Evolutionary conservation across 352 stramenopile genomes (phyloP).

Genomic region (Chrysophaeum taylorii): DNA sequence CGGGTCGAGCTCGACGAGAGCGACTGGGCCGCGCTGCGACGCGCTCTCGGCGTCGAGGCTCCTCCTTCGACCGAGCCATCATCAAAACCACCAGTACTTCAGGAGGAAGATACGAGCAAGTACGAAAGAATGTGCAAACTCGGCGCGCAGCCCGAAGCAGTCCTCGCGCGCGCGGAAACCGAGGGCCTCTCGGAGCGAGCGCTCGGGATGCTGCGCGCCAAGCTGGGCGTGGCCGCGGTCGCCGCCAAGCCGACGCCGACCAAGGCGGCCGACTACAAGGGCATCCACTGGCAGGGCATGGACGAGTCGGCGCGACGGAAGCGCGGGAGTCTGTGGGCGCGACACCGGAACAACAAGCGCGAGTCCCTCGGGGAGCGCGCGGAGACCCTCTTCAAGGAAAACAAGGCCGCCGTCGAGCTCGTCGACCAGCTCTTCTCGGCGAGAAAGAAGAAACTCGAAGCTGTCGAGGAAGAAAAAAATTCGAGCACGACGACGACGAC

Average conservation of each 20-base stretch:
- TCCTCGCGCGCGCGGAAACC: background rate
- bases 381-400: background rate
- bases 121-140: background rate
- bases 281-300: conserved; percentile 2
- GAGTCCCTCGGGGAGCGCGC: conserved; percentile 2
- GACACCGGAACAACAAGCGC: background rate
- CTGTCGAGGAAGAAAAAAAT: background rate
- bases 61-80: too few species aligned
- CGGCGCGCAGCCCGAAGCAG: background rate
- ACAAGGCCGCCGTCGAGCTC: background rate
- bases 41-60: too few species aligned
- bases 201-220: background rate
- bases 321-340: background rate
- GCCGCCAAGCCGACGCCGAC: background rate
- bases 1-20: too few species aligned
- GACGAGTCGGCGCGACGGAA: background rate
- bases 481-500: too few species aligned
- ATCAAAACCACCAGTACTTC: too few species aligned
- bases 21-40: too few species aligned
- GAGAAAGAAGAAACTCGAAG: background rate
- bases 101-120: too few species aligned
- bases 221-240: background rate
- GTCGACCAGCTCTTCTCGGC: conserved; percentile 3
- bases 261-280: conserved; percentile 5
- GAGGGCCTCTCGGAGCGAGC: background rate